These are phyloP conservation scores for Coniochaeta sp. DNA, from an alignment of 2,329 filamentous ascomycete genomes.

Conservation along the genomic window DNA sequence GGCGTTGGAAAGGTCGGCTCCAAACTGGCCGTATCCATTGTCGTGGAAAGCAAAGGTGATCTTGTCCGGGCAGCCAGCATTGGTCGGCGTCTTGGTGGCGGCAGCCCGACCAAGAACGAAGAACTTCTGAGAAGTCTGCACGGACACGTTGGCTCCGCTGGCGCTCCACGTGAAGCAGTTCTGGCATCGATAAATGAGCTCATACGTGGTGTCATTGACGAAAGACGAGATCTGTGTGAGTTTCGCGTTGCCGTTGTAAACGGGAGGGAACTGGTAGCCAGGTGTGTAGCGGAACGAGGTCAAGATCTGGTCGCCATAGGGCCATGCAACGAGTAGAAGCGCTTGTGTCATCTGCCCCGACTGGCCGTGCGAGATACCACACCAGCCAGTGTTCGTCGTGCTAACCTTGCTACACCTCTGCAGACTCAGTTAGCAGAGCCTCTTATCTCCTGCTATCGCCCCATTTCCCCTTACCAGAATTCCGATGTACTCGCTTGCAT, in stretches of 20 bases:
- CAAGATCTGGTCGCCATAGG: conserved; percentile 41
- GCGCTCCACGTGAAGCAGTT: conserved; percentile 47
- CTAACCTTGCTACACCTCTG: conserved; percentile 33
- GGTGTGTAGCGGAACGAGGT: conserved; percentile 51
- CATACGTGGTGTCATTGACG: conserved; percentile 51
- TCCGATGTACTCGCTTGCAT: conserved; percentile 51
- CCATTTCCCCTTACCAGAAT: conserved; percentile 33
- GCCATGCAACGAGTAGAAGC: conserved; percentile 51
- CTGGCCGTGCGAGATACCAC: conserved; percentile 44
- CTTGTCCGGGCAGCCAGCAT: conserved; percentile 32
- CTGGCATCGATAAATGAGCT: conserved; percentile 58
- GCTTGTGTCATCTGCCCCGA: conserved; percentile 47
- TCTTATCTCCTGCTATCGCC: neutral
- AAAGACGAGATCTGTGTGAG: conserved; percentile 52
- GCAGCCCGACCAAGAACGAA: conserved; percentile 51
- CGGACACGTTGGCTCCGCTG: conserved; percentile 32
- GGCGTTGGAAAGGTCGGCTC: conserved; percentile 28
- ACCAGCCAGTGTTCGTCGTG: conserved; percentile 44
- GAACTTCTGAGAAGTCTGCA: conserved; percentile 33
- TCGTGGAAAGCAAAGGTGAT: conserved; percentile 46
- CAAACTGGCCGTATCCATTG: conserved; percentile 44
- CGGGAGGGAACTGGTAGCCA: conserved; percentile 49
- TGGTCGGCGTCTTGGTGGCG: conserved; percentile 32
- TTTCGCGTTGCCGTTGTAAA: conserved; percentile 55
- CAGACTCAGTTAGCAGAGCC: conserved; percentile 20